A percentile compares a stretch with the other conserved stretches of the same genome.
These are phyloP conservation scores for Mimosa bimucronata DNA, from an alignment of 306 rosid genomes.

Conservation along the genomic window DNA sequence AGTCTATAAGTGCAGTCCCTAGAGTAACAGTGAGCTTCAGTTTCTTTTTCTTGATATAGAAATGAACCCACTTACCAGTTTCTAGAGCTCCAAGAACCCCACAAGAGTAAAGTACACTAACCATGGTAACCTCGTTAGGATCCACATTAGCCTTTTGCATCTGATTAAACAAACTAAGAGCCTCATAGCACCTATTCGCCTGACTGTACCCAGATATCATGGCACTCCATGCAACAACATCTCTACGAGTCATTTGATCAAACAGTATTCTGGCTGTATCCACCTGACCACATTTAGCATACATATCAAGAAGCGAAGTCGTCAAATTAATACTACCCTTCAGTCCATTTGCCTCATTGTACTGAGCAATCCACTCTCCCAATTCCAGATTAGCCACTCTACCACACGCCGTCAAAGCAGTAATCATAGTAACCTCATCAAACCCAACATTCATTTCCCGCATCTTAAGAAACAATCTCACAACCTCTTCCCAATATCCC, in stretches of 20 bases:
- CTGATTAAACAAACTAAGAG: slow-evolving; percentile 60
- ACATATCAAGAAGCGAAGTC: slow-evolving; percentile 65
- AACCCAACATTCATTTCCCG: slow-evolving; percentile 41
- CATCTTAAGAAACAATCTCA: slow-evolving; percentile 50
- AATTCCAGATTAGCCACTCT: slow-evolving; percentile 57
- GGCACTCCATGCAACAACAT: slow-evolving; percentile 72
- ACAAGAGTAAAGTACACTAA: slow-evolving; percentile 63
- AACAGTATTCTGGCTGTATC: slow-evolving; percentile 56
- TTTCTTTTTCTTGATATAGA: slow-evolving; percentile 54
- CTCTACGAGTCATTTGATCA: slow-evolving; percentile 52
- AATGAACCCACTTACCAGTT: slow-evolving; percentile 73
- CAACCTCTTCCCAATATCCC: slow-evolving; percentile 56
- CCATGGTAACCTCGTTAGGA: slow-evolving; percentile 74
- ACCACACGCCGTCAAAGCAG: slow-evolving; percentile 61
- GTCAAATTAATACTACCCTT: slow-evolving; percentile 44
- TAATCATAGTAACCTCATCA: slow-evolving; percentile 58
- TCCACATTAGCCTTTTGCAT: slow-evolving; percentile 58
- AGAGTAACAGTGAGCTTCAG: slow-evolving; percentile 66
- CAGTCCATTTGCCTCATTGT: slow-evolving; percentile 45
- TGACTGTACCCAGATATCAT: slow-evolving; percentile 72
- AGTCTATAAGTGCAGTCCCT: slow-evolving; percentile 65
- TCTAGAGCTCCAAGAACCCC: slow-evolving; percentile 65
- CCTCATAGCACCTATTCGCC: slow-evolving; percentile 59
- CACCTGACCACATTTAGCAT: slow-evolving; percentile 64
- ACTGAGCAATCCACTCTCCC: slow-evolving; percentile 57